Base-by-base conservation (phyloP, 768 basidiomycete genomes). In the Lentinula sp. region DNA sequence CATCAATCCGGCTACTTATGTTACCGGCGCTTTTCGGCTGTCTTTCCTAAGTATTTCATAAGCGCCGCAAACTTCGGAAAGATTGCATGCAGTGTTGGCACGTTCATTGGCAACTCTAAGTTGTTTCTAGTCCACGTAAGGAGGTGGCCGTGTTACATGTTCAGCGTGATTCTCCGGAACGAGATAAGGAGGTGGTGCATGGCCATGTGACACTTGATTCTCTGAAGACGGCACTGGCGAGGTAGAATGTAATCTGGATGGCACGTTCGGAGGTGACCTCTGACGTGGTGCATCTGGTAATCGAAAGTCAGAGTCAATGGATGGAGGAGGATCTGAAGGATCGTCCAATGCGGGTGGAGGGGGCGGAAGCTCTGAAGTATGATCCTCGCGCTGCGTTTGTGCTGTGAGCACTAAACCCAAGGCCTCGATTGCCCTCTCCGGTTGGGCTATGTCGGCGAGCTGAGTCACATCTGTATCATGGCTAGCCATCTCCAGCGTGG, bases 291-390 rank as follows among this genome's bases (percentile, higher is more conserved):
- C 65, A 39, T 73, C 74, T n/a, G 81, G 82, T 15, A 78, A 78
- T 59, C 81, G 79, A 67, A 88, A 91, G 53, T 85, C 87, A 8
- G 89, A 91, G 71, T 94, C 90, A 66, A 94, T 94, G 6, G 89
- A 90, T 12, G 92, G 92, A 4, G 92, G 92, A 20, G 91, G 92
- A 70, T 94, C 92, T 2, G 86, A 87, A 20, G 92, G 92, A 71
- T 94, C 92, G 67, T 94, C 92, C 77, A 93, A 81, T 37, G 87
- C 85, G 16, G 87, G 88, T 0, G 91, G 90, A 4, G 91, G 91
- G 0, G 91, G 92, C 0, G 89, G 91, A 1, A 80, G 85, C 23
- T 67, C 72, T 59, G 64, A 65, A 23, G 66, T 66, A 53, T 72
- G 68, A 60, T 52, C 33, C 6, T 60, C 49, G 36, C 72, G 71